A percentile compares a stretch with the other conserved stretches of the same genome.
phyloP scores from a whole-genome alignment of 345 rosid species.

The Draba incana region DNA sequence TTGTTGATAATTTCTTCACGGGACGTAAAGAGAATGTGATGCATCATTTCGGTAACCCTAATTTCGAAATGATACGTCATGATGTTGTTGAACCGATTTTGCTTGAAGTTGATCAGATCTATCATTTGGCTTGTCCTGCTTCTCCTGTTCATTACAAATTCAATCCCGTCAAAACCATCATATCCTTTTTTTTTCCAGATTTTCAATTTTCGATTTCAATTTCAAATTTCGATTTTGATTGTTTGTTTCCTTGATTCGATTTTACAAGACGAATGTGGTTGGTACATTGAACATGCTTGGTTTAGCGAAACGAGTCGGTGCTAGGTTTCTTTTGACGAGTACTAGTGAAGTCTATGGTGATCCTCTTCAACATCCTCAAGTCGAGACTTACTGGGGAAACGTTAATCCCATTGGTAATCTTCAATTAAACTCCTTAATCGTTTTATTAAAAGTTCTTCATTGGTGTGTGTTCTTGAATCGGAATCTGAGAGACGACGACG shows the following conservation, averaged over 20 bases:
- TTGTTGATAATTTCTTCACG: conserved; percentile 78
- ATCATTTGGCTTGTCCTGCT: conserved; percentile 88
- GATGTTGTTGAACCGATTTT: conserved; percentile 84
- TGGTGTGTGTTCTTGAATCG: background rate
- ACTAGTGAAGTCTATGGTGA: conserved; percentile 97
- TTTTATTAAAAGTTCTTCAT: background rate
- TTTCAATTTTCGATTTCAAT: background rate
- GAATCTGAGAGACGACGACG: conserved; percentile 38
- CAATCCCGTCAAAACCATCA: conserved; percentile 89
- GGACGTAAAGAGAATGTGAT: conserved; percentile 73
- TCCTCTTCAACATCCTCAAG: conserved; percentile 85
- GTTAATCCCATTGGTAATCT: conserved; percentile 79
- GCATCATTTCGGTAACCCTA: conserved; percentile 75
- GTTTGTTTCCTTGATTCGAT: conserved; percentile 43
- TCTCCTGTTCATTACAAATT: conserved; percentile 90
- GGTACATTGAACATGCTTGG: conserved; percentile 90
- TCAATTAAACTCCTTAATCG: background rate
- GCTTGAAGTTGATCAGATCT: conserved; percentile 90
- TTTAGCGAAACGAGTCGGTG: conserved; percentile 78
- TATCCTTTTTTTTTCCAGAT: conserved; percentile 51
- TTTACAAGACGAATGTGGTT: conserved; percentile 79
- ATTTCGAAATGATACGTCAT: conserved; percentile 77
- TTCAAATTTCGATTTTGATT: background rate
- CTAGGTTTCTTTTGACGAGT: conserved; percentile 82
- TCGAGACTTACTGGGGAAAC: conserved; percentile 89